Base-by-base conservation (phyloP, 1,139 yeast genomes). In the Diutina neorugosa region DNA sequence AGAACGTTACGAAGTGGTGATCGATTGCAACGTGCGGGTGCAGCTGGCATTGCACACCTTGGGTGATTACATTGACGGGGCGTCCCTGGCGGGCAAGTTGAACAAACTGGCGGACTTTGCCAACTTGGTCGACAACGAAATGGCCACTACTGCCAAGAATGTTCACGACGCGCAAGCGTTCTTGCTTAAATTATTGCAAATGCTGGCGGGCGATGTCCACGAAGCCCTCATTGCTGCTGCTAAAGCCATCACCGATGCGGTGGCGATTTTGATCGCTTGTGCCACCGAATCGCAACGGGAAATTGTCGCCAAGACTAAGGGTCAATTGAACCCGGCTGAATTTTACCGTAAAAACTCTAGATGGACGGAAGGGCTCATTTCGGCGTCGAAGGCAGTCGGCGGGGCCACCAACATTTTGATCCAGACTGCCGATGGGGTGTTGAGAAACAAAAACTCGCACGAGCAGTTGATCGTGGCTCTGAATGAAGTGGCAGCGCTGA, bases 321-420 rank as follows among this genome's bases (percentile, higher is more conserved):
- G 94, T 5, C 66, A 80, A 1, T 81, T 78, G 54, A 74, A 89
- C 1, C 74, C 82, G 55, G 82, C 89, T 3, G 89, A 87, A 46
- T 90, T 85, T 64, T 90, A 90, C 69, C 87, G 85, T 65, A 88
- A 87, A 68, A 88, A 90, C 65, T 89, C 84, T 65, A 77, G 95
- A 62, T 89, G 97, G 97, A 88, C 96, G 0, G 96, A 90, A 67
- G 97, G 97, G 42, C 80, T 89, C 54, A 83, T 90, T 46, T 86
- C 96, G 58, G 96, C 96, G 14, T 89, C 96, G 2, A 85, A 86
- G 61, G 86, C 94, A 0, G 95, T 90, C 51, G 96, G 96, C 3
- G 83, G 82, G 2, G 82, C 96, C 0, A 89, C 96, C 2, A 86
- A 84, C 60, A 74, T 85, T 34, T 76, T 89, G 60, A 89, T 89